These are phyloP conservation scores for Chlamydomonas incerta DNA, from an alignment of 139 green algal species.

Conservation along the genomic window DNA sequence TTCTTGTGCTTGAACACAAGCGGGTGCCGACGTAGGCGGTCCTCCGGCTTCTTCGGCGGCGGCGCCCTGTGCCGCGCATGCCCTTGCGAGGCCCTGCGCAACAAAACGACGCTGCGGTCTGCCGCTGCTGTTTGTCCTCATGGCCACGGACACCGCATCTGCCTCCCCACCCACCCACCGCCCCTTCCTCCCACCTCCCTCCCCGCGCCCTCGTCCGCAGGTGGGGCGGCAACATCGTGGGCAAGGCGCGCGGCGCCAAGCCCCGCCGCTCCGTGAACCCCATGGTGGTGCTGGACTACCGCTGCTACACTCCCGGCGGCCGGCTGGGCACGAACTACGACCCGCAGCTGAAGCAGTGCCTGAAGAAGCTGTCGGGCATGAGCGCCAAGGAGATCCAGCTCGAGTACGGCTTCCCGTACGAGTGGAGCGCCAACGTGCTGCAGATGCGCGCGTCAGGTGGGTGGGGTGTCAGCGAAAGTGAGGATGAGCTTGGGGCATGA, in stretches of 20 bases:
- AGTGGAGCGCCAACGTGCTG: constrained; percentile 32
- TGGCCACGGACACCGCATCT: no score
- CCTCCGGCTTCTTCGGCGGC: no score
- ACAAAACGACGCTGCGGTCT: no score
- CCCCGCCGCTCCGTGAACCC: constrained; percentile 38
- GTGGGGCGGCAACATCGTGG: constrained; percentile 48
- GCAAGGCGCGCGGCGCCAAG: constrained; percentile 42
- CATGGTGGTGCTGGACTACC: constrained; percentile 65
- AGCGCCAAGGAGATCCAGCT: constrained; percentile 23
- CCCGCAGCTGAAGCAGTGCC: constrained; percentile 45
- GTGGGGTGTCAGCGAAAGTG: neutral
- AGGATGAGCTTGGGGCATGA: no score
- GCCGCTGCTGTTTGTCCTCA: neutral
- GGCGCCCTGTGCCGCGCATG: no score
- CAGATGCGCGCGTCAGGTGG: constrained; percentile 43
- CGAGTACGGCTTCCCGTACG: constrained; percentile 52
- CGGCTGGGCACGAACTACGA: constrained; percentile 56
- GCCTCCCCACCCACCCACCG: neutral
- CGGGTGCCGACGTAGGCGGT: no score
- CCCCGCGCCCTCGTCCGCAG: constrained; percentile 11
- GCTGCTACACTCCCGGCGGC: constrained; percentile 56
- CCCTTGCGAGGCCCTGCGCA: no score
- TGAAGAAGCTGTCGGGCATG: constrained; percentile 51
- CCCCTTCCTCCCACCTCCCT: neutral
- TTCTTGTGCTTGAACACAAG: no score